Evolutionary conservation across 192 early-diverging fungal species (phyloP).

Genomic region (Coemansia sp.): DNA sequence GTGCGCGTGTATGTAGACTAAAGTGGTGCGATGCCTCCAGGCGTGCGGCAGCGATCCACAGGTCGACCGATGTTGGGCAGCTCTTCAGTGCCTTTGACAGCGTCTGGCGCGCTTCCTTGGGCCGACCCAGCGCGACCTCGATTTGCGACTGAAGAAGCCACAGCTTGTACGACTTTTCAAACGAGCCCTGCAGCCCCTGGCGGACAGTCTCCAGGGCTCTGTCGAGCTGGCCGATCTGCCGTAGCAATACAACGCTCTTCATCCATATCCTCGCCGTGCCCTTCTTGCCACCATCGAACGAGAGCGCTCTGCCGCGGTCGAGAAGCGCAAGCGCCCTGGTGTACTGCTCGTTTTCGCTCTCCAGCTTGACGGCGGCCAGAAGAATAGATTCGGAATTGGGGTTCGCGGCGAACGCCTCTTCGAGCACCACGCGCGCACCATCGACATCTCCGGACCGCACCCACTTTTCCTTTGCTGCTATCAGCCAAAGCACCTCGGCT

Average conservation of each 20-base stretch:
- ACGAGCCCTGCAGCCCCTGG: conserved; percentile 63
- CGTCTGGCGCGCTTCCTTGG: conserved; percentile 67
- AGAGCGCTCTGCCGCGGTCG: conserved; percentile 60
- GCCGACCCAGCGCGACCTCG: conserved; percentile 67
- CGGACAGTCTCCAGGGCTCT: conserved; percentile 69
- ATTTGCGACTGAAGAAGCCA: conserved; percentile 96
- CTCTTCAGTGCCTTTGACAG: conserved; percentile 70
- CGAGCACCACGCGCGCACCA: conserved; percentile 81
- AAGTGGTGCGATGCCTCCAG: conserved; percentile 64
- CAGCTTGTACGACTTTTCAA: conserved; percentile 79
- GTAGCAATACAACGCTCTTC: conserved; percentile 86
- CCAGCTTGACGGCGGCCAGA: conserved; percentile 94
- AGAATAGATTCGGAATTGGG: conserved; percentile 90
- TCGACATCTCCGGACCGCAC: conserved; percentile 68
- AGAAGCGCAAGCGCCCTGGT: conserved; percentile 75
- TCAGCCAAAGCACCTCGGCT: conserved; percentile 93
- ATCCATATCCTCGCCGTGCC: conserved; percentile 91
- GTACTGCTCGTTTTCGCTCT: conserved; percentile 83
- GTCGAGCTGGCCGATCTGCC: conserved; percentile 66
- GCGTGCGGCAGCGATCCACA: conserved; percentile 81
- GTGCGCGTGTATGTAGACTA: conserved; percentile 63
- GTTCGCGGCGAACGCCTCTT: conserved; percentile 86
- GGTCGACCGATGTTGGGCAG: conserved; percentile 70
- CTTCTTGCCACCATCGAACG: conserved; percentile 41
- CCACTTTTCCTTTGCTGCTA: conserved; percentile 97